phyloP scores from a whole-genome alignment of 306 rosid genomes.

The Mimosa bimucronata region DNA sequence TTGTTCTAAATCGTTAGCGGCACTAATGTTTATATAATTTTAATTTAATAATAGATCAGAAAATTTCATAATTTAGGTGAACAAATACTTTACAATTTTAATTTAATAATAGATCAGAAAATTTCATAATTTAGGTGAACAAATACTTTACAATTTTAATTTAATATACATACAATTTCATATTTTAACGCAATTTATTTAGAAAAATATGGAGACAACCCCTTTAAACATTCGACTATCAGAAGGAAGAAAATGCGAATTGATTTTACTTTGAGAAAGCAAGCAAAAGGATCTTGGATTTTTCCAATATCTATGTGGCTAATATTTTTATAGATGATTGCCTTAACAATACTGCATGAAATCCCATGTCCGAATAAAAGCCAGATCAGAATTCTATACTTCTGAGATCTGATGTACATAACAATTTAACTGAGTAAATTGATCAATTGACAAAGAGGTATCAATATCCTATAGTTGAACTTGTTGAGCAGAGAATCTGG shows the following conservation, averaged over 20 bases:
- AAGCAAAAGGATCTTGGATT: not conserved
- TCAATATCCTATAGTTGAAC: not conserved
- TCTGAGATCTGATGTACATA: not conserved
- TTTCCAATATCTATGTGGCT: not conserved
- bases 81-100: not conserved
- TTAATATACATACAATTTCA: too few relatives aligned
- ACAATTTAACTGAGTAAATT: not conserved
- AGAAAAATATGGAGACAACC: too few relatives aligned
- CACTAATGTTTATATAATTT: not conserved
- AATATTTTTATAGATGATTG: not conserved
- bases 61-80: not conserved
- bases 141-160: not conserved
- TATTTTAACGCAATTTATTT: not conserved
- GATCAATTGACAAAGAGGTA: not conserved
- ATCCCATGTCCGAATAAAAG: not conserved
- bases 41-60: too few relatives aligned
- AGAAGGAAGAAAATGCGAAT: not conserved
- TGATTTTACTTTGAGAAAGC: not conserved
- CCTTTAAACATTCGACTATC: too few relatives aligned
- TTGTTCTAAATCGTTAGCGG: not conserved
- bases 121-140: not conserved
- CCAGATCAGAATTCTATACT: not conserved
- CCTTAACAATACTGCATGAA: too few relatives aligned
- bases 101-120: not conserved
- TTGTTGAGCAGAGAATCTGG: not conserved